phyloP scores from a whole-genome alignment of 257 asterid genomes.

The Fraxinus americana region DNA sequence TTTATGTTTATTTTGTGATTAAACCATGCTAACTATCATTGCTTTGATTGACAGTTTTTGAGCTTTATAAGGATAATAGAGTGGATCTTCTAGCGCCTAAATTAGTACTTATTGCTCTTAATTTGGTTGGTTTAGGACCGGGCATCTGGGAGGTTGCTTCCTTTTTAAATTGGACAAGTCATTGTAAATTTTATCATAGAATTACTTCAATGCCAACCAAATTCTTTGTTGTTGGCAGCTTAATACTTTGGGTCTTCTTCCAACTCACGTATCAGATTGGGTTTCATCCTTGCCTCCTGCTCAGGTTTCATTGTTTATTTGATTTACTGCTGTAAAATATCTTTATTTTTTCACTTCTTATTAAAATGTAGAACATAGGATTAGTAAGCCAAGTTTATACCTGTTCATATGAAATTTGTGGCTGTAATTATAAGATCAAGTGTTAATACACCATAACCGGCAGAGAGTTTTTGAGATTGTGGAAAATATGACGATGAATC shows the following conservation, averaged over 20 bases:
- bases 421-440: not conserved
- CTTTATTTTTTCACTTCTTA: not conserved
- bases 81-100: conserved; percentile 85
- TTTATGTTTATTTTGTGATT: not conserved
- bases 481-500: not conserved
- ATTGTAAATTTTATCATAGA: not conserved
- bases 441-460: not conserved
- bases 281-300: conserved; percentile 98
- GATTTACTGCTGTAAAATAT: not conserved
- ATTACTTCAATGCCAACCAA: conserved; percentile 9
- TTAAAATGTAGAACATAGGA: not conserved
- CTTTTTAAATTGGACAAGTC: not conserved
- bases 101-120: conserved; percentile 73
- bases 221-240: conserved; percentile 51
- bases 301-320: conserved; percentile 56
- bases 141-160: conserved; percentile 92
- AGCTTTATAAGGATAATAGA: conserved; percentile 88
- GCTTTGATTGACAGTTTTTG: conserved; percentile 62
- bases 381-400: not conserved
- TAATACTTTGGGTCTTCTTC: conserved; percentile 93
- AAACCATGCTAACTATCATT: not conserved
- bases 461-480: not conserved
- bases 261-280: conserved; percentile 96
- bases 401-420: not conserved
- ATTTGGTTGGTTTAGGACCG: conserved; percentile 81